Base-by-base conservation (phyloP, 352 stramenopile species). In the Globisporangium barbulae region DNA sequence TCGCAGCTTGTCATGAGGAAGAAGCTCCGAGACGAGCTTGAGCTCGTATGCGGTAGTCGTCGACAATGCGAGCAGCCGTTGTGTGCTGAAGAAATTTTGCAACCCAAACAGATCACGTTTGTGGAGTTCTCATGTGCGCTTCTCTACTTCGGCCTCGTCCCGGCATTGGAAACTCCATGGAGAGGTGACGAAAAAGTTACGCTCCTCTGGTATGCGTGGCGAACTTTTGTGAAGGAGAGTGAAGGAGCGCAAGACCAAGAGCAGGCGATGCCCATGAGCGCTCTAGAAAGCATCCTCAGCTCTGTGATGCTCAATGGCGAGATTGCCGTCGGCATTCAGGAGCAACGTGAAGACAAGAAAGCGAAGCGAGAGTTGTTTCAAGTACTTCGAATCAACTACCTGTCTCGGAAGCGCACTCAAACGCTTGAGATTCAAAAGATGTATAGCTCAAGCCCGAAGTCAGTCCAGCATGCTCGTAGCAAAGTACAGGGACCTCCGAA, bases 101-200 rank as follows among this genome's bases (percentile, higher is more conserved):
- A 61, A 62, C 19, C 5, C 25, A 54, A 58, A 19, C 28, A 35
- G 39, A 3, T 81, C 47, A 70, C 65, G 22, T 81, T 78, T 54
- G 63, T 89, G 17, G 75, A 85, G 62, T 89, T 89, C 57, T 85
- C 79, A 7, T 89, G 79, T 37, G 75, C 70, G 0, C 42, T 89
- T 2, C 59, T 89, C 10, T 83, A 85, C 45, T 89, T 89, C 31
- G 79, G 79, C 19, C 73, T 89, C 37, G 75, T 85, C 22, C 61
- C 72, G 1, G 68, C 75, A 33, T 59, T 75, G 17, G 72, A 76
- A n/a, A 77, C 75, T 2, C 64, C 61, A 3, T 86, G 70, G 64
- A 57, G 74, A 61, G 57, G 64, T 6, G 63, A 74, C 22, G 6
- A 72, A 25, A 30, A 68, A 3, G 52, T 79, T 19, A 86, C 79